Evolutionary conservation across 176 grass and related monocot genomes (phyloP).

Genomic region (Dendrocalamus sinicus): DNA sequence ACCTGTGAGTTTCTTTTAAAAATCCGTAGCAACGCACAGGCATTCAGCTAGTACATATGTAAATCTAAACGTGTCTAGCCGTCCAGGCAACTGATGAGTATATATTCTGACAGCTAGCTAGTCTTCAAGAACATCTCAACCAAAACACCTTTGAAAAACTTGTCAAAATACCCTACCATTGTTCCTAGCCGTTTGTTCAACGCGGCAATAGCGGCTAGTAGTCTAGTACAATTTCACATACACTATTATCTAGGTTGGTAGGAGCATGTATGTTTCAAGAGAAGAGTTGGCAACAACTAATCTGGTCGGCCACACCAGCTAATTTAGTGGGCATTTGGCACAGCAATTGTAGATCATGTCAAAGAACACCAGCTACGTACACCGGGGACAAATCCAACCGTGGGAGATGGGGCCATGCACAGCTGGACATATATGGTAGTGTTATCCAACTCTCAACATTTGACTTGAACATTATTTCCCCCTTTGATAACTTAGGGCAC

Average conservation of each 20-base stretch:
- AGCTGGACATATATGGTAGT: not conserved
- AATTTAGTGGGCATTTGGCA: slow-evolving; percentile 2
- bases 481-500: not conserved
- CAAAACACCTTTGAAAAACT: not conserved
- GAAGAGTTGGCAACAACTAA: slow-evolving; percentile 27
- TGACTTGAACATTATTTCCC: not conserved
- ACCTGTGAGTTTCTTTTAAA: too few relatives aligned
- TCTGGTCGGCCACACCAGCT: slow-evolving; percentile 38
- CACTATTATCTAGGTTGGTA: not conserved
- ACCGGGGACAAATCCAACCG: not conserved
- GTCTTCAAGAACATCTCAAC: not conserved
- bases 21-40: too few relatives aligned
- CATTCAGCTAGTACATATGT: too few relatives aligned
- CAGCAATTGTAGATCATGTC: not conserved
- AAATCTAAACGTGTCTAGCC: not conserved
- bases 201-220: not conserved
- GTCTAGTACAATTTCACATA: not conserved
- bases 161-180: not conserved
- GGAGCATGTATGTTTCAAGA: too few relatives aligned
- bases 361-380: slow-evolving; percentile 7
- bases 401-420: not conserved
- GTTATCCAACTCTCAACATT: slow-evolving; percentile 38
- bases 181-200: slow-evolving; percentile 23
- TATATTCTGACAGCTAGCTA: not conserved
- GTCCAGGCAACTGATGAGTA: not conserved